Percentiles rank a stretch among this genome's conserved stretches.
These are phyloP conservation scores for Xylaria sp. DNA, from an alignment of 2,329 filamentous ascomycete genomes.

Conservation along the genomic window DNA sequence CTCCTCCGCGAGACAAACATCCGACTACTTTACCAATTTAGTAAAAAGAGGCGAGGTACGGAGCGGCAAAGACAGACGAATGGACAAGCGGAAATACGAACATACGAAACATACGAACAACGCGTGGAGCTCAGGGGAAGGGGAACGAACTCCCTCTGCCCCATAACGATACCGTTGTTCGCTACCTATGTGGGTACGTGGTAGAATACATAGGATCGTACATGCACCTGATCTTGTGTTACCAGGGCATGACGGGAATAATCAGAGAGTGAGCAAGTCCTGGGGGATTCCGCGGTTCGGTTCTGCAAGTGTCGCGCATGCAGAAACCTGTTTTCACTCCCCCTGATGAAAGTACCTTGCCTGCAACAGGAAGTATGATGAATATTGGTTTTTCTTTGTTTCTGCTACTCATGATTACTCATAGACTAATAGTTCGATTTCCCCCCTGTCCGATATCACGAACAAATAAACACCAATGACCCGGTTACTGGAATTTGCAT, in stretches of 20 bases:
- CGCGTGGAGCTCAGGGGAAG: neutral
- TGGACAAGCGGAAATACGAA: too few relatives aligned
- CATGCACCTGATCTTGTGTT: slow-evolving; percentile 8
- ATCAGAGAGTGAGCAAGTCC: neutral
- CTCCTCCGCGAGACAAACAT: neutral
- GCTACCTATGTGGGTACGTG: neutral
- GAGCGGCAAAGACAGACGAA: neutral
- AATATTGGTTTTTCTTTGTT: slow-evolving; percentile 1
- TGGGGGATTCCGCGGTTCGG: neutral
- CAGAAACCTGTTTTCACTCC: slow-evolving; percentile 17
- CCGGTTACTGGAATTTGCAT: slow-evolving; percentile 8
- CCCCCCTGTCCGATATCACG: neutral
- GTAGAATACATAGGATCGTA: neutral
- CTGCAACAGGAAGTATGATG: neutral
- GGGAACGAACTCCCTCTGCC: neutral
- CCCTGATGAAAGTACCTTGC: slow-evolving; percentile 22
- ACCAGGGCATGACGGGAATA: slow-evolving; percentile 4
- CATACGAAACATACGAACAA: neutral
- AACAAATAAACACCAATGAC: slow-evolving; percentile 13
- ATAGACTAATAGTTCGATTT: neutral
- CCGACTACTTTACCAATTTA: neutral
- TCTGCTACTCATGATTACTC: neutral
- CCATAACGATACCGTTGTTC: neutral
- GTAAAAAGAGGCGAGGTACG: slow-evolving; percentile 1
- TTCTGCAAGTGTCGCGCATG: slow-evolving; percentile 28